phyloP scores from a whole-genome alignment of 1,139 yeast genomes.

The Tardiomyces digboiensis region DNA sequence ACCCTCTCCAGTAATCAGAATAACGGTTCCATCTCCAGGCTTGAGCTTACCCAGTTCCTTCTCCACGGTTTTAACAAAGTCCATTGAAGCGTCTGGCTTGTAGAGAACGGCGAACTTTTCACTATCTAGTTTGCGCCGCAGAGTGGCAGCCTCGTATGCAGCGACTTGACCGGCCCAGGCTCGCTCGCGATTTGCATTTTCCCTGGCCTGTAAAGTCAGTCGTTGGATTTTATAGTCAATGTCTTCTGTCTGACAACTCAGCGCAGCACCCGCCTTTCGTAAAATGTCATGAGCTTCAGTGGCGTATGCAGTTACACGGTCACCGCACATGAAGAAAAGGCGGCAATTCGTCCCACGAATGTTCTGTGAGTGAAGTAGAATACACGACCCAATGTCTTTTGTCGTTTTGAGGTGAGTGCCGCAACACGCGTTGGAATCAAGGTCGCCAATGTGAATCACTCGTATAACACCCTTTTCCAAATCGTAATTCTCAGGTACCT shows the following conservation, averaged over 20 bases:
- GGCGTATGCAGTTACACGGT: conserved; percentile 50
- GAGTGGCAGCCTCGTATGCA: conserved; percentile 36
- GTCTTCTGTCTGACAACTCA: conserved; percentile 64
- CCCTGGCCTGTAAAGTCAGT: conserved; percentile 41
- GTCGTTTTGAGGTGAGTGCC: conserved; percentile 75
- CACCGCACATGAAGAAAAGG: conserved; percentile 67
- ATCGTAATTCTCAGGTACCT: conserved; percentile 67
- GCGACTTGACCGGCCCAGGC: conserved; percentile 55
- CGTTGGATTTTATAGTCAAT: conserved; percentile 46
- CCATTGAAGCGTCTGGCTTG: conserved; percentile 49
- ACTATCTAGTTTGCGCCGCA: conserved; percentile 29
- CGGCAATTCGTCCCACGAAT: conserved; percentile 69
- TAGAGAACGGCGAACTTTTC: conserved; percentile 35
- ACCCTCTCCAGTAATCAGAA: conserved; percentile 53
- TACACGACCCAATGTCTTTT: conserved; percentile 54
- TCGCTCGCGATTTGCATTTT: conserved; percentile 41
- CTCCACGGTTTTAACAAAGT: conserved; percentile 44
- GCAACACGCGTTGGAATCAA: conserved; percentile 80
- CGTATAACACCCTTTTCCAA: conserved; percentile 61
- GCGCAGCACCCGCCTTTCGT: conserved; percentile 40
- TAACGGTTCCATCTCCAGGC: conserved; percentile 38
- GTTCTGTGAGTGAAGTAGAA: conserved; percentile 53
- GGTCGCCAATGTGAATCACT: conserved; percentile 61
- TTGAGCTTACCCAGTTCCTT: conserved; percentile 42
- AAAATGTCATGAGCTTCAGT: conserved; percentile 39